phyloP scores from a whole-genome alignment of 2,329 filamentous ascomycete species.

The Emydomyces testavorans region DNA sequence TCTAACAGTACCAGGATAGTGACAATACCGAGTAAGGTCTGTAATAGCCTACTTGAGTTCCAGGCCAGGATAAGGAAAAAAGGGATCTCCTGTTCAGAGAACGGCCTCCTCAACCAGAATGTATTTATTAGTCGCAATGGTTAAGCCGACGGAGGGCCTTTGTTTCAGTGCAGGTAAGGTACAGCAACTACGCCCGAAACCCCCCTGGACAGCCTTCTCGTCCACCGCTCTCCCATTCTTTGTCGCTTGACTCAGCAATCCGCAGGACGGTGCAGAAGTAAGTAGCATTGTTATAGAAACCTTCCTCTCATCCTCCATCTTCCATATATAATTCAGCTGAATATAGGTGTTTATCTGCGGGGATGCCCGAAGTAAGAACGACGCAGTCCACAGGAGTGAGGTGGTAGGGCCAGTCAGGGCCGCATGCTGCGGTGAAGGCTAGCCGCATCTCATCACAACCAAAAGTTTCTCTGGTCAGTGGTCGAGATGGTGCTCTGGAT shows the following conservation, averaged over 20 bases:
- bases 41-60: neutral
- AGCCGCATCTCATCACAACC: neutral
- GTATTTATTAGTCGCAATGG: no score
- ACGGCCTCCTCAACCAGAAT: no score
- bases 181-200: neutral
- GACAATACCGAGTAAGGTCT: no score
- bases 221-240: no score
- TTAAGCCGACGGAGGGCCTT: neutral
- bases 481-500: no score
- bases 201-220: neutral
- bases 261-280: no score
- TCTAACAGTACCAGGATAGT: no score
- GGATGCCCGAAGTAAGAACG: neutral
- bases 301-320: neutral
- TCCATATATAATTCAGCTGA: neutral
- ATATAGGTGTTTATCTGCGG: conserved; percentile 8
- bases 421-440: neutral
- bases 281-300: neutral
- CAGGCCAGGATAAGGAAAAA: no score
- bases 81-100: no score
- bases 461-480: no score
- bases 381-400: neutral
- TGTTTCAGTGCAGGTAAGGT: neutral
- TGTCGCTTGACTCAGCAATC: no score
- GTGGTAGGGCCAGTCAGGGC: no score